Base-by-base conservation (phyloP, 805 yeast genomes). In the Yarrowia sp. region DNA sequence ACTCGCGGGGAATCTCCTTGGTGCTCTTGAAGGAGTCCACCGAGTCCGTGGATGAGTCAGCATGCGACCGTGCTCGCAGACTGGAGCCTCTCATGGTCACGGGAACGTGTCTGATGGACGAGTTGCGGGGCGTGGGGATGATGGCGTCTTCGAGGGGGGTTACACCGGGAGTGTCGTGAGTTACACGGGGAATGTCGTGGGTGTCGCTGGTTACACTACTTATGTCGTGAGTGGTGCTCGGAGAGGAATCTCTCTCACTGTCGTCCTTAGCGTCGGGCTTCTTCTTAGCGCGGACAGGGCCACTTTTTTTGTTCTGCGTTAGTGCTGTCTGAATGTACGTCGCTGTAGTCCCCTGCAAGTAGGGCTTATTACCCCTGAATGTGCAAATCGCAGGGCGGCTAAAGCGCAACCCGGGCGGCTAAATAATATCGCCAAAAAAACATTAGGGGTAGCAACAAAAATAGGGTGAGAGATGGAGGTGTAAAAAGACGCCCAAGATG, bases 1-100 rank as follows among this genome's bases (percentile, higher is more conserved):
- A 59, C 65, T 59, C 65, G 65, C 65, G 65, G 7, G 65, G 65
- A 45, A 59, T 59, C 52, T 59, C 65, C 42, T 45, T 43, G 32
- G 65, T 59, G 35, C 43, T 35, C 14, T 59, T 59, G 42, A 59
- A 59, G 52, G 65, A 59, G 41, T 59, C 65, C 16, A 59, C 46
- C 48, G 65, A 59, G 42, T 45, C 52, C 12, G 65, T 59, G 15
- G 65, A 59, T 19, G 65, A 59, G 52, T 59, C 65, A 1, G 50
- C 19, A 14, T 35, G 42, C 41, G 41, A 45, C 7, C 65, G 32
- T 0, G 64, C 64, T 5, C 64, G 11, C 22, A 42, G 10, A 35
- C 64, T 56, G 64, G 32, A 26, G 32, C 32, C 32, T 26, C 32
- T 26, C 32, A 26, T 26, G 32, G 32, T 26, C 7, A 26, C 32